Percentiles rank a stretch among this genome's conserved stretches.
Conservation (phyloP, 2,329 filamentous ascomycete species). For the Myriangium duriaei region DNA sequence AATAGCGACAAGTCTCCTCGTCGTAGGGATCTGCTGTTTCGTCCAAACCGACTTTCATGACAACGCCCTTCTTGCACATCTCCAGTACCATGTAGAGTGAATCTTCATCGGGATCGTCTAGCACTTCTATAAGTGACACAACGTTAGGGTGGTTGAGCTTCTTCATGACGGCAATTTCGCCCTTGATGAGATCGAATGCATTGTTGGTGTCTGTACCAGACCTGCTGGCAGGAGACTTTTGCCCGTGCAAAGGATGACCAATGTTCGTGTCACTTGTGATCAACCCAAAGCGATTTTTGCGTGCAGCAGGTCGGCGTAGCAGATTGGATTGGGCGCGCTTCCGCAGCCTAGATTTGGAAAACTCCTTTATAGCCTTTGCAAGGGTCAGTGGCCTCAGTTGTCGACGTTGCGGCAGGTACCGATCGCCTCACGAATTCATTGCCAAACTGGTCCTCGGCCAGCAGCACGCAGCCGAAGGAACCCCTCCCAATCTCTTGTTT, state of each 20-base stretch:
- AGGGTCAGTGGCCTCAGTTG: not conserved
- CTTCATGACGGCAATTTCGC: conserved; percentile 99
- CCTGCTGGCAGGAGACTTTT: conserved; percentile 40
- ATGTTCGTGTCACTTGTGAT: conserved; percentile 41
- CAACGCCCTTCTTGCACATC: conserved; percentile 95
- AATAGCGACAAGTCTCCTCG: conserved; percentile 70
- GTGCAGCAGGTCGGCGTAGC: conserved; percentile 50
- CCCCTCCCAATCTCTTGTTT: conserved; percentile 92
- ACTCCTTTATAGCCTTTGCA: conserved; percentile 85
- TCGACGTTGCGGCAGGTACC: not conserved
- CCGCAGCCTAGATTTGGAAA: conserved; percentile 81
- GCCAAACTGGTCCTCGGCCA: conserved; percentile 80
- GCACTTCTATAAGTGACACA: conserved; percentile 83
- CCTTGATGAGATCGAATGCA: conserved; percentile 75
- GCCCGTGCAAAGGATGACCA: conserved; percentile 51
- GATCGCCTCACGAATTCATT: conserved; percentile 76
- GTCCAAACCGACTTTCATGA: conserved; percentile 90
- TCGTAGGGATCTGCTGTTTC: conserved; percentile 71
- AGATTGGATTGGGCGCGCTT: conserved; percentile 87
- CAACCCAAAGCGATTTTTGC: conserved; percentile 34
- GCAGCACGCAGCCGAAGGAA: conserved; percentile 86
- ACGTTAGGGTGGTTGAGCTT: conserved; percentile 90
- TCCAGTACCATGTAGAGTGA: conserved; percentile 98
- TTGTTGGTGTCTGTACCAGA: conserved; percentile 47
- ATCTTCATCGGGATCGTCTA: conserved; percentile 91